Evolutionary conservation across 352 stramenopile species (phyloP), one percentile per base, ranked within the genome.

Genomic region (Blastocystis sp.): DNA sequence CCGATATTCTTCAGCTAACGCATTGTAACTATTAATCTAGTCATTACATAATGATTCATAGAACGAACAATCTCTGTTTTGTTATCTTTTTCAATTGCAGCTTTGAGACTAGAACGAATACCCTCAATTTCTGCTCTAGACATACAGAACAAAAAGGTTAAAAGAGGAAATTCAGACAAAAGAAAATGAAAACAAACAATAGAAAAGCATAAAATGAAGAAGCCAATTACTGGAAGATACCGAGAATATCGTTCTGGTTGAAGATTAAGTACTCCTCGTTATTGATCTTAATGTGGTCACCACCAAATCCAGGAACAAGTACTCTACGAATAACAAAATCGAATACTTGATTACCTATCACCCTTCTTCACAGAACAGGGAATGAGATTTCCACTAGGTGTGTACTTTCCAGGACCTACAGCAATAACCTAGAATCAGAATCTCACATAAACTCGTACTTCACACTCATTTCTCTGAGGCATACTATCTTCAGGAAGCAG

Each of bases 231-330:
- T 87, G 59, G 65, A 87, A 87, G 39, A 78, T 87, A 74, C 59
- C 77, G 2, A 89, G 46, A 35, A 89, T 89, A 69, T 89, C 87
- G 56, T 88, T 86, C 29, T 89, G 59, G 29, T 83, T 71, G 57
- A 88, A 89, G 19, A 89, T 59, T 46, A 80, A 63, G n/a, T 87
- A 81, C 52, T 89, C 88, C 35, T 89, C 78, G 54, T 87, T 87
- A 46, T 88, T 88, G 29, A 87, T 58, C 43, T 89, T 86, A 35
- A 89, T 57, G 35, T 69, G 65, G 21, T 81, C 27, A 52, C 88
- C 88, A 12, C 88, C 88, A 71, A 85, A 89, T n/a, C 71, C 65
- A 75, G 88, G 88, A 54, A 88, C 71, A 29, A 89, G 52, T n/a
- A 87, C 77, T 78, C 59, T 87, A 24, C 1, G 29, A 19, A 19